Evolutionary conservation across 176 grass and related monocot genomes (phyloP).

Genomic region (Aegilops longissima): DNA sequence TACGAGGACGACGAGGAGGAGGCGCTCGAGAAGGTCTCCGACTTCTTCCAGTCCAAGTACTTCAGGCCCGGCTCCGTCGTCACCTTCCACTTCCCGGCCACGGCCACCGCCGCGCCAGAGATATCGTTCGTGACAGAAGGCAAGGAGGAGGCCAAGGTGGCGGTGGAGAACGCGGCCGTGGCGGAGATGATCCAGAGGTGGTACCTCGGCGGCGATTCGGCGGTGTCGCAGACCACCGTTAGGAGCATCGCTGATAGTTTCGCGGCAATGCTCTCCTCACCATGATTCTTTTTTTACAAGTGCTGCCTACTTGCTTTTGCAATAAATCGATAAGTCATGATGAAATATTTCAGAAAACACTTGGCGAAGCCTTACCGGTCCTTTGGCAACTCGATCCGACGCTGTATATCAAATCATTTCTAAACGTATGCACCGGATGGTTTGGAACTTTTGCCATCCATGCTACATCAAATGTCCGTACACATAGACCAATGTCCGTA

Average conservation of each 20-base stretch:
- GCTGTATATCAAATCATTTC: too few relatives aligned
- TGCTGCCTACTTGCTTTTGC: background rate
- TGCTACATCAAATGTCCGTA: too few relatives aligned
- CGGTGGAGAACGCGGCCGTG: slow-evolving; percentile 55
- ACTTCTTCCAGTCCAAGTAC: slow-evolving; percentile 82
- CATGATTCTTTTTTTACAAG: background rate
- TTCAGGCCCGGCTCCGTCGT: slow-evolving; percentile 62
- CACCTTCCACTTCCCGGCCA: slow-evolving; percentile 51
- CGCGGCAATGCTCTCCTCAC: slow-evolving; percentile 35
- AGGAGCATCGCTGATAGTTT: slow-evolving; percentile 50
- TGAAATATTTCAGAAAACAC: background rate
- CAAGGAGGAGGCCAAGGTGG: slow-evolving; percentile 54
- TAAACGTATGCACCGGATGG: too few relatives aligned
- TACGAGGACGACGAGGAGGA: slow-evolving; percentile 83
- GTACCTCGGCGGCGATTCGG: slow-evolving; percentile 62
- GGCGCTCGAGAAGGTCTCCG: slow-evolving; percentile 60
- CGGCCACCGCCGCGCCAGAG: slow-evolving; percentile 30
- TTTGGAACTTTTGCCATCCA: too few relatives aligned
- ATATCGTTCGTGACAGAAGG: slow-evolving; percentile 66
- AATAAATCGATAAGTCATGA: background rate
- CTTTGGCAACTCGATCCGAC: too few relatives aligned
- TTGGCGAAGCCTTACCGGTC: too few relatives aligned
- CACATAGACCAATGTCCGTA: too few relatives aligned
- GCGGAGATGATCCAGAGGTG: slow-evolving; percentile 78
- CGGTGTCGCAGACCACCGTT: slow-evolving; percentile 63